phyloP scores from a whole-genome alignment of 2,329 filamentous ascomycete genomes.

The Fusarium miscanthi region DNA sequence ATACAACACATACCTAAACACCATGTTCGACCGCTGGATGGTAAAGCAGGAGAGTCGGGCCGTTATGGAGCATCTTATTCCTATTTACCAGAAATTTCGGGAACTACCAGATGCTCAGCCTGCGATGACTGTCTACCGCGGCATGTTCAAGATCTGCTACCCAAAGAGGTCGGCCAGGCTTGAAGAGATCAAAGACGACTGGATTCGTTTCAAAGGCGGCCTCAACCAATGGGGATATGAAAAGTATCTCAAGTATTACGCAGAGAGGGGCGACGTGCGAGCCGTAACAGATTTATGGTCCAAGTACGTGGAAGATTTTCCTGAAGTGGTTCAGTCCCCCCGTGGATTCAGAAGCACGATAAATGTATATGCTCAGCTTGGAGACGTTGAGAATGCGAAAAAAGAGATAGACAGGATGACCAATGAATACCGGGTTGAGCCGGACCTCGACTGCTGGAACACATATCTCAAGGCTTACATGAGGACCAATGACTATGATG shows the following conservation, averaged over 20 bases:
- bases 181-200: constrained; percentile 62
- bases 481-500: constrained; percentile 73
- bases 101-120: constrained; percentile 53
- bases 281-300: constrained; percentile 59
- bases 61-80: constrained; percentile 49
- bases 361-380: constrained; percentile 76
- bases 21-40: constrained; percentile 47
- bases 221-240: constrained; percentile 60
- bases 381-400: constrained; percentile 69
- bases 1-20: constrained; percentile 58
- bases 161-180: constrained; percentile 55
- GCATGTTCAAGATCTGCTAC: constrained; percentile 58
- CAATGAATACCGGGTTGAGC: constrained; percentile 64
- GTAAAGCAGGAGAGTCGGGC: constrained; percentile 43
- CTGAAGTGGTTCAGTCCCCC: constrained; percentile 48
- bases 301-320: constrained; percentile 54
- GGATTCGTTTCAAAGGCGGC: constrained; percentile 54
- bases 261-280: constrained; percentile 58
- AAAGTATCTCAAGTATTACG: constrained; percentile 62
- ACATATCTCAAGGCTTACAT: constrained; percentile 78
- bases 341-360: constrained; percentile 69
- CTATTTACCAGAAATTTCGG: constrained; percentile 61
- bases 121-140: constrained; percentile 53
- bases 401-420: constrained; percentile 72
- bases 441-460: constrained; percentile 77